Conservation (phyloP, 2,329 filamentous ascomycete genomes). For the Colletotrichum viniferum region DNA sequence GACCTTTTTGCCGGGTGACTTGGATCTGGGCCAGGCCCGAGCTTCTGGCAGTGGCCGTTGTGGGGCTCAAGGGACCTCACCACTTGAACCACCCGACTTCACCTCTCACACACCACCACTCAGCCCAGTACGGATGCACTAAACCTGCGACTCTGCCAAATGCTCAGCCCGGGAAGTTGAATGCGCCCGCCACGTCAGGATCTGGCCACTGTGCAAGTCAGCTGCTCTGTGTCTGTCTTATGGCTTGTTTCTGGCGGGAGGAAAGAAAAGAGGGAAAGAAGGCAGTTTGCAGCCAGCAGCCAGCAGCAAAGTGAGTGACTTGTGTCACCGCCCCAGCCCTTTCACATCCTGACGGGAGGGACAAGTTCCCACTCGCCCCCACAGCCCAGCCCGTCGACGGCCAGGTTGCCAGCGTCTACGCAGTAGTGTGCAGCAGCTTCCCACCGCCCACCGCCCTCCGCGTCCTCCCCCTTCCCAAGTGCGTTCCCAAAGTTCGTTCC, state of each 20-base stretch:
- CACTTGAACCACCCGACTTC: background rate
- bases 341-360: background rate
- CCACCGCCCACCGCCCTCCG: background rate
- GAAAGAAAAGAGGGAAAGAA: background rate
- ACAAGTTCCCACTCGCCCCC: background rate
- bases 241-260: background rate
- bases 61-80: slow-evolving; percentile 19
- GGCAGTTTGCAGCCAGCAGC: background rate
- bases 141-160: background rate
- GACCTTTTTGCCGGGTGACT: background rate
- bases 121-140: background rate
- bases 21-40: background rate
- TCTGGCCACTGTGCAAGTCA: background rate
- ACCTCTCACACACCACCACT: background rate
- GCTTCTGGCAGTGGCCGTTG: slow-evolving; percentile 14
- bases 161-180: background rate
- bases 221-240: background rate
- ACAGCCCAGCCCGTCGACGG: background rate
- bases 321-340: background rate
- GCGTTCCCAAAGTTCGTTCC: background rate
- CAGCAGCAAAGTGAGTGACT: background rate
- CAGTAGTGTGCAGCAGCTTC: background rate
- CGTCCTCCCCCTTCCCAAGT: background rate
- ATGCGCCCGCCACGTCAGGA: slow-evolving; percentile 21
- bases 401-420: background rate